These are phyloP conservation scores for Fomes fomentarius DNA, from an alignment of 1,284 basidiomycete species.

Conservation along the genomic window DNA sequence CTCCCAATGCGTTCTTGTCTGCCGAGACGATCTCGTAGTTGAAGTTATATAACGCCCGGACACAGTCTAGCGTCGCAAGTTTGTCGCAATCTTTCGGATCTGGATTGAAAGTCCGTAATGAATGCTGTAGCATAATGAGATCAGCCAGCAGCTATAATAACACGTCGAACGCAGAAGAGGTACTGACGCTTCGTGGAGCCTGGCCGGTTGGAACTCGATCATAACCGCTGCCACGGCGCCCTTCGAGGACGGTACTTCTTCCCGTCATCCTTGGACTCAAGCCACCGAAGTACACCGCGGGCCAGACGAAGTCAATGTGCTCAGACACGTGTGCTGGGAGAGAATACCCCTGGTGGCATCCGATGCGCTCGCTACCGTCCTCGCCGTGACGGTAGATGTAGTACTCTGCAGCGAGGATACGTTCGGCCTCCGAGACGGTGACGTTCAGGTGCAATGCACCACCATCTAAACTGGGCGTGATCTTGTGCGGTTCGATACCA, in stretches of 20 bases:
- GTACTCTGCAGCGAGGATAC: constrained; percentile 48
- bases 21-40: constrained; percentile 6
- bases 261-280: background rate
- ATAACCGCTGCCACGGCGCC: too few species aligned
- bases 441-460: constrained; percentile 48
- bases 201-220: too few species aligned
- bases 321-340: constrained; percentile 47
- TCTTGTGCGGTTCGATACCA: constrained; percentile 34
- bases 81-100: constrained; percentile 9
- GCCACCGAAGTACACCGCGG: constrained; percentile 49
- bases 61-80: constrained; percentile 13
- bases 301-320: constrained; percentile 51
- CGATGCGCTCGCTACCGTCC: constrained; percentile 35
- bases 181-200: background rate
- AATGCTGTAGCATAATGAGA: too few species aligned
- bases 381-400: constrained; percentile 45
- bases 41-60: constrained; percentile 19
- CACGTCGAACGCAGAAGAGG: too few species aligned
- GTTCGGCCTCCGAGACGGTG: constrained; percentile 47
- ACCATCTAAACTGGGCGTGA: constrained; percentile 30
- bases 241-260: background rate
- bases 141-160: too few species aligned
- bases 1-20: constrained; percentile 10
- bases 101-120: background rate
- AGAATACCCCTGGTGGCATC: constrained; percentile 44